Evolutionary conservation across 352 stramenopile genomes (phyloP), one percentile per base, ranked within the genome.

Genomic region (Plasmopara muralis): DNA sequence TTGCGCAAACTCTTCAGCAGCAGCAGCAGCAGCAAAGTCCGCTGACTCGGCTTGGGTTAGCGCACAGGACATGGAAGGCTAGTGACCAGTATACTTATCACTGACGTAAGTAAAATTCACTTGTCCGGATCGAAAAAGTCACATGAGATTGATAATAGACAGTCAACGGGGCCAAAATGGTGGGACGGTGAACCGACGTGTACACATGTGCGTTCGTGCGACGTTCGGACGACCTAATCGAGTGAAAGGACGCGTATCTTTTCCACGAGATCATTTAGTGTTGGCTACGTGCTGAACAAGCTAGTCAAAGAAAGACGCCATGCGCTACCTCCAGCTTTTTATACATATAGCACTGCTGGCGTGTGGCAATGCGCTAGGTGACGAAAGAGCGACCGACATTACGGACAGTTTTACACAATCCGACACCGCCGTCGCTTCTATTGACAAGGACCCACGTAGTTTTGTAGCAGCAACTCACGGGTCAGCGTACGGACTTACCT

Each of bases 11-110:
- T 52, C 62, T 53, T 74, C 55, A 9, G 77, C 74, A 13, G 66
- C 62, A n/a, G 72, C 55, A 9, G 77, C 74, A 13, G 66, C 62
- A 13, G 72, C 77, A 38, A 88, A 88, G 66, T 88, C 77, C 49
- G 83, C 77, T 7, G 56, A 74, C 56, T 88, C 77, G 30, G 72
- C 77, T 30, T 64, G 49, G 12, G 74, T 83, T 25, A 88, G 69
- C 31, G 61, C 66, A 14, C 66, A 61, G n/a, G 55, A 28, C 62
- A 68, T 61, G 31, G 9, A 9, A 39, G 16, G 25, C 30, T 50
- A 60, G 39, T 58, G 51, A 56, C 51, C 35, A 62, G 37, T 48
- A 33, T 15, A 39, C 33, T 6, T 50, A 47, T 46, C 35, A 38
- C 47, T 46, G 37, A 54, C 47, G 28, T 4, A 46, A 33, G 20